Evolutionary conservation across 768 basidiomycete genomes (phyloP).

Genomic region (Tylopilus sp.): DNA sequence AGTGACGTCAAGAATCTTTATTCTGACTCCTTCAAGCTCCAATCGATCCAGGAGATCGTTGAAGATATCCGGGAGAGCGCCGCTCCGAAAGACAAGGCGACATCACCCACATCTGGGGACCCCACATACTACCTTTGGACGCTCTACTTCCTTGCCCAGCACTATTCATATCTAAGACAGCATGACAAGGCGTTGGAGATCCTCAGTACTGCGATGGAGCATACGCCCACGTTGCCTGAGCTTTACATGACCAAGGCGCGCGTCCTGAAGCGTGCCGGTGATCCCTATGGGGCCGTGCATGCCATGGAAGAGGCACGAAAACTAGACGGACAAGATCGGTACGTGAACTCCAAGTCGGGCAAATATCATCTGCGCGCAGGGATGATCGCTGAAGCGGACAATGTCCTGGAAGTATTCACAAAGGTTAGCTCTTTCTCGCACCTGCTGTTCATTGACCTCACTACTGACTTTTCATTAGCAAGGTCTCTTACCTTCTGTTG

Average conservation of each 20-base stretch:
- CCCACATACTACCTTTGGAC: conserved; percentile 92
- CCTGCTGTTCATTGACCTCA: neutral
- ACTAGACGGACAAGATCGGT: conserved; percentile 92
- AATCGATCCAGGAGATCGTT: conserved; percentile 64
- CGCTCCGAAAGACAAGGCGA: conserved; percentile 33
- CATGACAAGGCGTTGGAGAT: conserved; percentile 51
- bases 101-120: conserved; percentile 27
- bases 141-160: conserved; percentile 92
- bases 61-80: conserved; percentile 44
- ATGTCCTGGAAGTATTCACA: conserved; percentile 82
- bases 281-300: conserved; percentile 67
- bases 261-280: conserved; percentile 83
- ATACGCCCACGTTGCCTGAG: conserved; percentile 94
- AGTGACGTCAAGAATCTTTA: conserved; percentile 89
- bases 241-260: conserved; percentile 79
- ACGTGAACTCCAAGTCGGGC: conserved; percentile 89
- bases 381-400: conserved; percentile 68
- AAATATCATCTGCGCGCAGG: conserved; percentile 90
- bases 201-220: conserved; percentile 63
- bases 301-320: conserved; percentile 77
- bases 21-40: conserved; percentile 56
- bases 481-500: conserved; percentile 75
- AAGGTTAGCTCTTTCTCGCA: conserved; percentile 55
- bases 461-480: conserved; percentile 53
- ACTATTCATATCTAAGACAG: conserved; percentile 63